Percentiles rank a stretch among this genome's conserved stretches.
Conservation (phyloP, 306 rosid genomes). For the peach (Prunus persica) region DNA sequence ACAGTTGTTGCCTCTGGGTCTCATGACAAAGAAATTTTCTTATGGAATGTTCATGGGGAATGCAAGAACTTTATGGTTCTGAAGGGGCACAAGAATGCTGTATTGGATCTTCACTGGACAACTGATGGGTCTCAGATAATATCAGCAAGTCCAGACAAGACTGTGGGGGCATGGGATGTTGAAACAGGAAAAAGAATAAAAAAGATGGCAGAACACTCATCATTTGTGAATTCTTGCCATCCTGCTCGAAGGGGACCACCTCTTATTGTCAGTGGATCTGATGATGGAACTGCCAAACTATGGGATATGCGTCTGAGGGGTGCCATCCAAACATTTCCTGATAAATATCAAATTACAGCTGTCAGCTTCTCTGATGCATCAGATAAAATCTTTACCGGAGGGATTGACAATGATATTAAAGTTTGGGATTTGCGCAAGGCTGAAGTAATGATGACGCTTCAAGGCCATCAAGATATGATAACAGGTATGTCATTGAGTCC, state of each 20-base stretch:
- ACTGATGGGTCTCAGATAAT: conserved; percentile 81
- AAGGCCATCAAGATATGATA: conserved; percentile 97
- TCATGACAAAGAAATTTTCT: conserved; percentile 88
- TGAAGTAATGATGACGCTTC: conserved; percentile 86
- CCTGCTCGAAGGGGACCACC: conserved; percentile 95
- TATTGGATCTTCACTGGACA: conserved; percentile 97
- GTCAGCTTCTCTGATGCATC: conserved; percentile 92
- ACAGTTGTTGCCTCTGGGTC: conserved; percentile 89
- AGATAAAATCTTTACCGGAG: conserved; percentile 87
- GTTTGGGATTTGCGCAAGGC: conserved; percentile 97
- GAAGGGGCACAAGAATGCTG: conserved; percentile 93
- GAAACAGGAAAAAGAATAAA: conserved; percentile 87
- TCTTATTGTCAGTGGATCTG: conserved; percentile 89
- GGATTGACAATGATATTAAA: conserved; percentile 85
- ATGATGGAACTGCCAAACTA: conserved; percentile 90
- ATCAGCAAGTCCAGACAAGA: conserved; percentile 90
- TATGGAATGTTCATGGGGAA: conserved; percentile 84
- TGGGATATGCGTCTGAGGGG: conserved; percentile 99
- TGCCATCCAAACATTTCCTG: conserved; percentile 94
- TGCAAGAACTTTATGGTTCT: conserved; percentile 92
- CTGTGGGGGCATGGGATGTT: conserved; percentile 92
- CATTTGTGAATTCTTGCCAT: conserved; percentile 86
- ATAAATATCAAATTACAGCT: conserved; percentile 87
- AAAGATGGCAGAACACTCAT: conserved; percentile 95
- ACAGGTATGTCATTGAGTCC: conserved; percentile 94